Evolutionary conservation across 192 early-diverging fungal species (phyloP).

Genomic region (Pilaira anomala): DNA sequence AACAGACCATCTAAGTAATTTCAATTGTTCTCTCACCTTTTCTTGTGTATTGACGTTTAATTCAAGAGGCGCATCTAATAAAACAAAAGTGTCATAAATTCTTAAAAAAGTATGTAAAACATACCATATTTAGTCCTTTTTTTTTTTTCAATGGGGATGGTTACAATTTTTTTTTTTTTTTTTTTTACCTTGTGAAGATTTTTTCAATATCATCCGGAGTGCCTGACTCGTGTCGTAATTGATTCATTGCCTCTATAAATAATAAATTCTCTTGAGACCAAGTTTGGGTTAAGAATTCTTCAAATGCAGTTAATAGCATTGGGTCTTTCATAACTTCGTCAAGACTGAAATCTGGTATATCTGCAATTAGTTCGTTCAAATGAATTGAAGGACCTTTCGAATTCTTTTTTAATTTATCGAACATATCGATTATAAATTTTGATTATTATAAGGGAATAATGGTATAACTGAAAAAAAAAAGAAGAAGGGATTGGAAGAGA

Average conservation of each 20-base stretch:
- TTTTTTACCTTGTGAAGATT: slow-evolving; percentile 19
- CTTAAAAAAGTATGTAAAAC: slow-evolving; percentile 8
- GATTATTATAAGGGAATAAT: too few species aligned
- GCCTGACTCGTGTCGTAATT: slow-evolving; percentile 21
- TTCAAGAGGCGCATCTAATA: slow-evolving; percentile 21
- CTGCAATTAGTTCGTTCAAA: too few species aligned
- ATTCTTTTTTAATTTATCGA: too few species aligned
- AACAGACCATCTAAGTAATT: background rate
- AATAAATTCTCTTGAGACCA: slow-evolving; percentile 34
- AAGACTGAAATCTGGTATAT: background rate
- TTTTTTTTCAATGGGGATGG: too few species aligned
- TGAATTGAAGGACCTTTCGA: too few species aligned
- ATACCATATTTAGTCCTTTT: background rate
- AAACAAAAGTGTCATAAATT: slow-evolving; percentile 36
- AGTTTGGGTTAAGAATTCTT: slow-evolving; percentile 10
- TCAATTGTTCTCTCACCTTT: background rate
- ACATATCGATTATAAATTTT: too few species aligned
- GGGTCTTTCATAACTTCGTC: slow-evolving; percentile 20
- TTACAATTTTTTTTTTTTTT: too few species aligned
- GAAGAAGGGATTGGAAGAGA: too few species aligned
- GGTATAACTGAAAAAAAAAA: too few species aligned
- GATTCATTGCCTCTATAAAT: slow-evolving; percentile 34
- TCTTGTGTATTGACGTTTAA: slow-evolving; percentile 23
- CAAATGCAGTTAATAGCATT: slow-evolving; percentile 13
- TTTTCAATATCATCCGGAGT: slow-evolving; percentile 9